phyloP scores from a whole-genome alignment of 2,329 filamentous ascomycete species.

The Neopestalotiopsis clavispora region DNA sequence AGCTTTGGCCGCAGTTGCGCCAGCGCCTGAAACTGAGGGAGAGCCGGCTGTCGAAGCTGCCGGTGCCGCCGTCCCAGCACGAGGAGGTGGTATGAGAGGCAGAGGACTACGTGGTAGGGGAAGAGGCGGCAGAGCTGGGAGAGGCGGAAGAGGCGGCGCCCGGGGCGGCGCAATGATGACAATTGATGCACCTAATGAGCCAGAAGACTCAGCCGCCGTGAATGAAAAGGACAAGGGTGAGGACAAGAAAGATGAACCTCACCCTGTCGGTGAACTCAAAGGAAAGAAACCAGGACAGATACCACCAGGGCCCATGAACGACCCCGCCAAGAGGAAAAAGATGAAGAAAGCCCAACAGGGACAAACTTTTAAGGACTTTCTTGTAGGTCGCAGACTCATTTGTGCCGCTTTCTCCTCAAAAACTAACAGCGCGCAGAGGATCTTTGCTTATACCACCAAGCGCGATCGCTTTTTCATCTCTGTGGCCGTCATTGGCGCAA shows the following conservation, averaged over 20 bases:
- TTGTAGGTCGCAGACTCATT: conserved; percentile 23
- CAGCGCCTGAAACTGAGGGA: not conserved
- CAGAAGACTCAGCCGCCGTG: not conserved
- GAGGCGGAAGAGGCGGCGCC: conserved; percentile 1
- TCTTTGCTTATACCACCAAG: conserved; percentile 35
- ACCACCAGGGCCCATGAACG: conserved; percentile 19
- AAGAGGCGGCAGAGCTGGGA: conserved; percentile 1
- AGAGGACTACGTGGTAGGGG: not conserved
- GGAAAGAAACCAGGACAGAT: conserved; percentile 1
- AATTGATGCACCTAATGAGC: not conserved
- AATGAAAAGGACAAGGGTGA: not conserved
- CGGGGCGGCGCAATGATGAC: not conserved
- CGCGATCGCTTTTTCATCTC: conserved; percentile 30
- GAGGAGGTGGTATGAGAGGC: conserved; percentile 5
- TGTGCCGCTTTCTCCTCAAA: not conserved
- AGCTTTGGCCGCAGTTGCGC: not conserved
- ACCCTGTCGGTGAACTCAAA: not conserved
- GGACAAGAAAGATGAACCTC: not conserved
- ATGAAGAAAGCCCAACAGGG: conserved; percentile 22
- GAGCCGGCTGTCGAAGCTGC: not conserved
- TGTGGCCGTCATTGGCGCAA: conserved; percentile 29
- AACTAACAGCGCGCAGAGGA: conserved; percentile 18
- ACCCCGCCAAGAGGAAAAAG: conserved; percentile 18
- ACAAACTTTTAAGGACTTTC: conserved; percentile 28
- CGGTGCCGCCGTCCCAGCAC: not conserved